phyloP scores from a whole-genome alignment of 768 basidiomycete genomes.

The Lentinula guzmanii region DNA sequence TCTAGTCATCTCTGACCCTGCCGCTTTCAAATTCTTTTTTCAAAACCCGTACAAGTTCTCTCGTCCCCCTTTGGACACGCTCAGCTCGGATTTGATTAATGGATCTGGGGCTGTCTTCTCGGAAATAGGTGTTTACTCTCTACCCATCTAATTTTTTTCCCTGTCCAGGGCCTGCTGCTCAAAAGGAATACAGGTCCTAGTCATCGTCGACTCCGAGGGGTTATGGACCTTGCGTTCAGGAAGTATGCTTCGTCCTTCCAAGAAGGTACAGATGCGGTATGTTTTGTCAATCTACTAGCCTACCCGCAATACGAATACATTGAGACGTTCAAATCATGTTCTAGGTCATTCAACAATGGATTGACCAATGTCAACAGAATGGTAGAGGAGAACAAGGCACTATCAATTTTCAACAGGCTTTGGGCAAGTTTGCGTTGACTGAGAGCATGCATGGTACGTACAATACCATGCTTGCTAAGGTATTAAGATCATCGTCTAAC shows the following conservation, averaged over 20 bases:
- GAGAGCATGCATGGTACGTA: too few species aligned
- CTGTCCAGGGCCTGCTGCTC: too few species aligned
- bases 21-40: not conserved
- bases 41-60: not conserved
- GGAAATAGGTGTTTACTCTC: too few species aligned
- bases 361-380: not conserved
- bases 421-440: too few species aligned
- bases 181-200: too few species aligned
- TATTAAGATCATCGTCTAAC: too few species aligned
- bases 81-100: not conserved
- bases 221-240: too few species aligned
- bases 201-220: not conserved
- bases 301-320: too few species aligned
- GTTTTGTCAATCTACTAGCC: too few species aligned
- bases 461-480: too few species aligned
- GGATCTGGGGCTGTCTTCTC: not conserved
- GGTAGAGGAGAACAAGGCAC: not conserved
- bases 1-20: not conserved
- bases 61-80: not conserved
- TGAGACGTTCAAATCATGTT: too few species aligned
- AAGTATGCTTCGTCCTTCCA: not conserved
- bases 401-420: not conserved
- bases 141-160: too few species aligned
- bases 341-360: not conserved
- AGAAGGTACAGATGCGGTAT: not conserved